Conservation (phyloP, 139 green algal species). For the Tetraselmis chui region DNA sequence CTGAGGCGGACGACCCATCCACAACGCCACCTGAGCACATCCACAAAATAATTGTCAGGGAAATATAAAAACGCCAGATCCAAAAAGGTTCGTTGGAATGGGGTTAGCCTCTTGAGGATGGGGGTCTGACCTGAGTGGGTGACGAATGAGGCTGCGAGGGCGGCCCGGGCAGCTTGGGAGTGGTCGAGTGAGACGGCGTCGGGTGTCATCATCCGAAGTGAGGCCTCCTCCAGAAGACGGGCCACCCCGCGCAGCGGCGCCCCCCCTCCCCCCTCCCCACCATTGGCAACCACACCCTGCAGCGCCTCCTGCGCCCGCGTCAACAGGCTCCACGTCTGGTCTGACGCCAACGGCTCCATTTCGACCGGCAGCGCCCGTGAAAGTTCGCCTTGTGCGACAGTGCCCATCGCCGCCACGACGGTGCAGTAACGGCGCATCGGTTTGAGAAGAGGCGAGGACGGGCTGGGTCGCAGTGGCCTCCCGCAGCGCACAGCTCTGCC, state of each 20-base stretch:
- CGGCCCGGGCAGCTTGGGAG: not conserved
- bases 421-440: no score
- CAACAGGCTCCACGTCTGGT: not conserved
- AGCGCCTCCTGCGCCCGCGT: not conserved
- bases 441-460: no score
- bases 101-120: not conserved
- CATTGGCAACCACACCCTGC: not conserved
- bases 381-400: not conserved
- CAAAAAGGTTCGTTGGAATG: no score
- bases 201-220: not conserved
- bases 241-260: not conserved
- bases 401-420: not conserved
- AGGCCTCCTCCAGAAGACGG: not conserved
- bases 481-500: no score
- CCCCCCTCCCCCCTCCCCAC: not conserved
- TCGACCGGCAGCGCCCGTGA: not conserved
- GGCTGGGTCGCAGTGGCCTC: no score
- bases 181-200: not conserved
- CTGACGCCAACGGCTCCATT: not conserved
- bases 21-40: not conserved
- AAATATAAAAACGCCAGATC: no score
- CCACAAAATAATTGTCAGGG: no score
- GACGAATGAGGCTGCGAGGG: not conserved
- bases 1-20: not conserved
- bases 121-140: not conserved